phyloP scores from a whole-genome alignment of 495 filamentous ascomycete genomes.

The Penicillium cosmopolitanum region DNA sequence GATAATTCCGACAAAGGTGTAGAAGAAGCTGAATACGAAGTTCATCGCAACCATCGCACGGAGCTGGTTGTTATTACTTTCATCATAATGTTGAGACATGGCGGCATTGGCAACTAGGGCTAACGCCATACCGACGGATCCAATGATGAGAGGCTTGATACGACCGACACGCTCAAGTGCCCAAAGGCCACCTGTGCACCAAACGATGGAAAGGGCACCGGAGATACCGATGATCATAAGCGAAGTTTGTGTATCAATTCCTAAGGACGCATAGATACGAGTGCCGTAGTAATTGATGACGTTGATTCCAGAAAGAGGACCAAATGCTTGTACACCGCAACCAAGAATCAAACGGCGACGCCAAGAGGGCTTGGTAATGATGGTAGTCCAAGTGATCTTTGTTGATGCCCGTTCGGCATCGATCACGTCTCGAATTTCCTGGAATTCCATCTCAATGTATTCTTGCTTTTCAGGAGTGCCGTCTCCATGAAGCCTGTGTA shows the following conservation, averaged over 20 bases:
- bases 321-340: conserved; percentile 55
- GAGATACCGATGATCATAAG: conserved; percentile 56
- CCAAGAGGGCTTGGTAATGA: conserved; percentile 51
- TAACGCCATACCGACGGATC: conserved; percentile 44
- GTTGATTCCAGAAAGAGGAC: conserved; percentile 56
- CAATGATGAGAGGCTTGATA: conserved; percentile 47
- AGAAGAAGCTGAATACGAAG: conserved; percentile 54
- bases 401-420: conserved; percentile 18
- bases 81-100: conserved; percentile 31
- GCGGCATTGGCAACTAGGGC: conserved; percentile 48
- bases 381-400: conserved; percentile 42
- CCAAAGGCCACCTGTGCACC: conserved; percentile 34
- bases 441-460: conserved; percentile 32
- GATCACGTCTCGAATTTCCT: conserved; percentile 32
- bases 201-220: conserved; percentile 44
- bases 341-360: conserved; percentile 54
- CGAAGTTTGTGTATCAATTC: conserved; percentile 47
- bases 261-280: conserved; percentile 54
- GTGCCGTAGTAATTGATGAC: conserved; percentile 62
- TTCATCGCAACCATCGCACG: conserved; percentile 55
- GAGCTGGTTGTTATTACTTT: conserved; percentile 37
- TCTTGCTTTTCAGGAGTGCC: conserved; percentile 16
- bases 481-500: conserved; percentile 20
- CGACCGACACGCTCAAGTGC: conserved; percentile 51
- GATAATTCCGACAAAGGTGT: conserved; percentile 53